These are phyloP conservation scores for Neoarthrinium moseri DNA, from an alignment of 2,329 filamentous ascomycete genomes.

Conservation along the genomic window DNA sequence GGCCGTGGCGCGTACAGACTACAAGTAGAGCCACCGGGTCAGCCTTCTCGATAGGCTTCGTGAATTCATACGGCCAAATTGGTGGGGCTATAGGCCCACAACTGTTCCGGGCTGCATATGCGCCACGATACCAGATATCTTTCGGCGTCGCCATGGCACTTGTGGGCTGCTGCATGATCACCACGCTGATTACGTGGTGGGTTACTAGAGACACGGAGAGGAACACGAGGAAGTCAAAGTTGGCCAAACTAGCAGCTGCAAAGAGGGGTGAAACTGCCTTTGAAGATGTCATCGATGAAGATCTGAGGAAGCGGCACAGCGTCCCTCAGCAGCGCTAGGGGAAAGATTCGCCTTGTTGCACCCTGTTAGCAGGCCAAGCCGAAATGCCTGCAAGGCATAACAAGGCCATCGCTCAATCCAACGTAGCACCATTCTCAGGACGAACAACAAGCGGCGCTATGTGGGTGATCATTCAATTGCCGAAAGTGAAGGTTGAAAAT, in stretches of 20 bases:
- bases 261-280: constrained; percentile 30
- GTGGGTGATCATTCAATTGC: too few species aligned
- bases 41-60: constrained; percentile 48
- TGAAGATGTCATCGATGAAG: constrained; percentile 1
- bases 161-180: constrained; percentile 38
- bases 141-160: constrained; percentile 44
- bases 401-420: too few species aligned
- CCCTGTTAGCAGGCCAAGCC: too few species aligned
- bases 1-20: constrained; percentile 51
- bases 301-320: not conserved
- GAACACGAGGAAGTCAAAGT: constrained; percentile 42
- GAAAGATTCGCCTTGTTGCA: too few species aligned
- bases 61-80: constrained; percentile 49
- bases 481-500: too few species aligned
- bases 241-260: constrained; percentile 37
- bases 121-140: constrained; percentile 41
- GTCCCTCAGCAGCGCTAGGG: not conserved
- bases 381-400: too few species aligned
- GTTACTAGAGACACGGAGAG: constrained; percentile 40
- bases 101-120: constrained; percentile 42
- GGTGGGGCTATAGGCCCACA: constrained; percentile 47
- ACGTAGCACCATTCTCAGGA: too few species aligned
- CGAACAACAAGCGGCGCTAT: too few species aligned
- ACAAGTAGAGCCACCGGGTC: constrained; percentile 45
- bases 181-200: constrained; percentile 43